Evolutionary conservation across 1,284 basidiomycete species (phyloP), one percentile per base, ranked within the genome.

Genomic region (Boletus mariae): DNA sequence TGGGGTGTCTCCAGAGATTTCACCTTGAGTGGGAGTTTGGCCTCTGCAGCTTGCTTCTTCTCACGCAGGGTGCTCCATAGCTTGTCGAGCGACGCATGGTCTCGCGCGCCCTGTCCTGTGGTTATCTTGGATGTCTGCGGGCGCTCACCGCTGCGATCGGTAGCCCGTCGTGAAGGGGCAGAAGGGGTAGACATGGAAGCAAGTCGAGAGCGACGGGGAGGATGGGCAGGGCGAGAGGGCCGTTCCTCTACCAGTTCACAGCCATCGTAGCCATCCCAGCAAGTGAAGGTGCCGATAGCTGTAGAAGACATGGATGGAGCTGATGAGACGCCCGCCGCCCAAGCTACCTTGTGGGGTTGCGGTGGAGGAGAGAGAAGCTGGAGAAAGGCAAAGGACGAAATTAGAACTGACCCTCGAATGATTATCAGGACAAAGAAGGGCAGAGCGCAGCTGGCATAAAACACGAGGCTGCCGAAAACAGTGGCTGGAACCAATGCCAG

Each of bases 1-100:
- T 68, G 69, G 13, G 71, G 61, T 43, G 76, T 70, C 60, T 82
- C 83, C 23, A 87, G 72, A 28, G 84, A 87, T 64, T 81, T 79
- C 43, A 87, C 82, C 66, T 87, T 87, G 41, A 80, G 77, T 54
- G 79, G 79, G 60, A 82, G 76, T 57, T 80, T 80, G 43, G 80
- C 83, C 74, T 87, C 82, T 59, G 76, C 76, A 56, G 73, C 76
- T 53, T 80, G 80, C 68, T 87, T 87, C 66, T 78, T 73, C 65
- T 78, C 75, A 44, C 83, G 76, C 52, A 87, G 75, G 50, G 77
- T 74, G 54, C 73, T 77, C 84, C 84, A 87, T n/a, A 87, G 65
- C 34, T 79, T 70, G 59, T 85, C 78, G 53, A 86, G 68, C 10
- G 79, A 77, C 26, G 73, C 65, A 45, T 71, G 69, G 45, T 75